These are phyloP conservation scores for Amphibolis antarctica DNA, from an alignment of 106 monocot genomes.

Conservation along the genomic window DNA sequence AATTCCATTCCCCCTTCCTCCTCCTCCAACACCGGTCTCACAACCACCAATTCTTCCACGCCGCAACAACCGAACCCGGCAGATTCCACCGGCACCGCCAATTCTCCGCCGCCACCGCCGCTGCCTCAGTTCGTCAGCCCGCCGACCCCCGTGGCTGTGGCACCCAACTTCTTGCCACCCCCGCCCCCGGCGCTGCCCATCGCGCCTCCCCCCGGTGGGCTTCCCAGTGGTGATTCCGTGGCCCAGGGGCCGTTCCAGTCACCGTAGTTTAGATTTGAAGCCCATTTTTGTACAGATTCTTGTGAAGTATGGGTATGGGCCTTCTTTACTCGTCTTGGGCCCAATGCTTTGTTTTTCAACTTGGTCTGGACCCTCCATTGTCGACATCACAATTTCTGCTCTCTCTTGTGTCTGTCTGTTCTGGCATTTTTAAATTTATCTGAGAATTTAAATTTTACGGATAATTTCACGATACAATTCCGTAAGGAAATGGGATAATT, in stretches of 20 bases:
- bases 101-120: conserved; percentile 2
- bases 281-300: no score
- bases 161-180: neutral
- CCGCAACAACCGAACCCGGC: neutral
- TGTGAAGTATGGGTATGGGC: no score
- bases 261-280: no score
- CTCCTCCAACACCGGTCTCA: neutral
- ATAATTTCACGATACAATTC: no score
- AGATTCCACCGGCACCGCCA: neutral
- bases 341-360: no score
- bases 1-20: conserved; percentile 6
- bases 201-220: conserved; percentile 1
- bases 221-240: neutral
- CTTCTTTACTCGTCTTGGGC: no score
- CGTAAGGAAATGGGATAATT: no score
- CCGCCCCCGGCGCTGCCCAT: neutral
- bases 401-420: no score
- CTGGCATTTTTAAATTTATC: no score
- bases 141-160: neutral
- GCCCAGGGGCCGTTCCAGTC: neutral
- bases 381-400: no score
- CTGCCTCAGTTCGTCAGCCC: neutral
- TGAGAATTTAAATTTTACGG: no score
- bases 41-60: neutral
- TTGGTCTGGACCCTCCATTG: no score